These are phyloP conservation scores for Quercus rubra DNA, from an alignment of 306 rosid species.

Conservation along the genomic window DNA sequence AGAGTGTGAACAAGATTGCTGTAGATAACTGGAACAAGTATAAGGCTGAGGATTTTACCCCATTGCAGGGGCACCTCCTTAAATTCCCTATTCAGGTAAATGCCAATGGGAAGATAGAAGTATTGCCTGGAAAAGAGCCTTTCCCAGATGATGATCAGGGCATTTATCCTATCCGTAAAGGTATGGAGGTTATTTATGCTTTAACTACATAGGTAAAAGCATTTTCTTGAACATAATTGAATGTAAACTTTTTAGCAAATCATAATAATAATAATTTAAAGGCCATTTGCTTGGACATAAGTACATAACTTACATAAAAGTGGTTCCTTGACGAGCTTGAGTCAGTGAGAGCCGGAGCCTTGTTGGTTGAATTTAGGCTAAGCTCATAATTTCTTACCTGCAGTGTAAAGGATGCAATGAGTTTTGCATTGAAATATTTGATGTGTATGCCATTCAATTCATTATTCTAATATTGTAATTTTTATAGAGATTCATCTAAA, in stretches of 20 bases:
- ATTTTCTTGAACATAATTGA: not conserved
- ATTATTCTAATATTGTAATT: not conserved
- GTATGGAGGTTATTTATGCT: slow-evolving; percentile 28
- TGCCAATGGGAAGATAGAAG: slow-evolving; percentile 32
- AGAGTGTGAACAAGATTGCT: slow-evolving; percentile 56
- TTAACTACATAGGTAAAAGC: slow-evolving; percentile 36
- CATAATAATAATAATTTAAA: too few species aligned
- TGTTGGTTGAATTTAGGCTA: not conserved
- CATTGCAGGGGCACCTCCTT: slow-evolving; percentile 74
- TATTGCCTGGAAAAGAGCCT: slow-evolving; percentile 33
- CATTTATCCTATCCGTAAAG: too few species aligned
- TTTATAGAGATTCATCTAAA: too few species aligned
- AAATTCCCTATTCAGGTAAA: slow-evolving; percentile 42
- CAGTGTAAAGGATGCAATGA: not conserved
- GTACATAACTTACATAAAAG: not conserved
- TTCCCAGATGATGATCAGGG: slow-evolving; percentile 50
- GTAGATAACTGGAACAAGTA: slow-evolving; percentile 69
- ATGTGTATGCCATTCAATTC: not conserved
- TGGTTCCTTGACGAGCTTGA: too few species aligned
- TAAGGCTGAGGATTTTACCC: slow-evolving; percentile 34
- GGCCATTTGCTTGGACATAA: not conserved
- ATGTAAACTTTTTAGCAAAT: too few species aligned
- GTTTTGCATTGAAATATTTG: not conserved
- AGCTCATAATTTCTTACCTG: not conserved
- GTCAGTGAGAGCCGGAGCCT: not conserved